Evolutionary conservation across 345 rosid genomes (phyloP), one percentile per base, ranked within the genome.

Genomic region (Carallia brachiata): DNA sequence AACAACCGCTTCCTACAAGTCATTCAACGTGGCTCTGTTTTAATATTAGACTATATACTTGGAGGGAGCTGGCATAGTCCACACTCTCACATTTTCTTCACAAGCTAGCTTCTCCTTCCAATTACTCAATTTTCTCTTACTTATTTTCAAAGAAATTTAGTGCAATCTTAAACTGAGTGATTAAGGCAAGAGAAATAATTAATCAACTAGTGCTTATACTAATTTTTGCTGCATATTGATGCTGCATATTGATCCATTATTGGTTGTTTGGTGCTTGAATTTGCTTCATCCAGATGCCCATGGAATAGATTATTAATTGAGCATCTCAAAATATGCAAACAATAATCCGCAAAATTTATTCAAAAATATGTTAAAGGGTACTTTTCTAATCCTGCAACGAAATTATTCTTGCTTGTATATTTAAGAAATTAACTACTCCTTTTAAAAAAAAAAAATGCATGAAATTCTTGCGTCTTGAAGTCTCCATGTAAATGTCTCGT

Each of bases 401-500:
- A 44, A 13, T 30, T 19, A 28, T 31, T 13, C 36, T 19, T n/a
- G 34, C 17, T 7, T 1, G 9, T 19, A 30, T 28, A 58, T 16
- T 7, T 15, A 58, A 58, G 28, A 58, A 8, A 58, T 30, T 23
- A 31, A 5, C 32, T 7, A 58, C 6, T 58, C 32, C 3, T 13
- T 61, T 13, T 40, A 8, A 7, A 39, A 1, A 7, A 9, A 0
- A 50, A 27, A 34, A 10, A 62, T 62, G 37, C 37, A 70, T 52
- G 6, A 53, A 36, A 61, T 61, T 19, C 27, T 70, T 70, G 66
- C 73, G 36, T 52, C 52, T 40, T 59, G 10, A 31, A 16, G 53
- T 37, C 71, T 48, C 36, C 27, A 27, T 12, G 61, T 23, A 13
- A 54, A 53, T 10, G 48, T 71, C 74, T 71, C 68, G 63, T 71